Evolutionary conservation across 2,329 filamentous ascomycete genomes (phyloP).

Genomic region (Knoxdaviesia proteae): DNA sequence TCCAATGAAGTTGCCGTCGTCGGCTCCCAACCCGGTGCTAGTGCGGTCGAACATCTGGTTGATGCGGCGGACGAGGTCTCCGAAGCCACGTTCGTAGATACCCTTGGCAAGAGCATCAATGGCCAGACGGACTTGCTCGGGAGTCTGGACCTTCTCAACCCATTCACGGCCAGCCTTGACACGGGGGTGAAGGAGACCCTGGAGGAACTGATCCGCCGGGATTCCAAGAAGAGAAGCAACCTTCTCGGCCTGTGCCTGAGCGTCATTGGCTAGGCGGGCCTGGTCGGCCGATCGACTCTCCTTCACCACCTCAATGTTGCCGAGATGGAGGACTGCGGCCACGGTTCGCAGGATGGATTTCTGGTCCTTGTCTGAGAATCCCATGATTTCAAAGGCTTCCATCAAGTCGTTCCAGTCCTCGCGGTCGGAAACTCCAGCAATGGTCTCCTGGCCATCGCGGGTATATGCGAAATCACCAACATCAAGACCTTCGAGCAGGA

Average conservation of each 20-base stretch:
- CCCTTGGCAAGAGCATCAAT: slow-evolving; percentile 88
- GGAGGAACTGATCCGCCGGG: slow-evolving; percentile 62
- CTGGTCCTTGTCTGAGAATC: slow-evolving; percentile 73
- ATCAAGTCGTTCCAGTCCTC: slow-evolving; percentile 81
- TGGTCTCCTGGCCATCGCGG: slow-evolving; percentile 73
- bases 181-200: slow-evolving; percentile 72
- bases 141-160: slow-evolving; percentile 96
- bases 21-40: slow-evolving; percentile 47
- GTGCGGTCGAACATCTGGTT: slow-evolving; percentile 81
- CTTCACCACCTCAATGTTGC: slow-evolving; percentile 75
- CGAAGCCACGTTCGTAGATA: slow-evolving; percentile 92
- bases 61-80: slow-evolving; percentile 77
- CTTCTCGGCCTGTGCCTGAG: slow-evolving; percentile 51
- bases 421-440: slow-evolving; percentile 70
- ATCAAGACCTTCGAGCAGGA: slow-evolving; percentile 53
- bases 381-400: slow-evolving; percentile 89
- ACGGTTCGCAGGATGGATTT: slow-evolving; percentile 65
- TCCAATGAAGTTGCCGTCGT: slow-evolving; percentile 90
- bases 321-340: slow-evolving; percentile 78
- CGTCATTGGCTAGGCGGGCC: slow-evolving; percentile 58
- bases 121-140: slow-evolving; percentile 78
- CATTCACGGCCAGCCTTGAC: slow-evolving; percentile 94
- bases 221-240: slow-evolving; percentile 77
- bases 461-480: slow-evolving; percentile 87
- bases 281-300: slow-evolving; percentile 85